Conservation (phyloP, 2,329 filamentous ascomycete species). For the Aureobasidium vineae region DNA sequence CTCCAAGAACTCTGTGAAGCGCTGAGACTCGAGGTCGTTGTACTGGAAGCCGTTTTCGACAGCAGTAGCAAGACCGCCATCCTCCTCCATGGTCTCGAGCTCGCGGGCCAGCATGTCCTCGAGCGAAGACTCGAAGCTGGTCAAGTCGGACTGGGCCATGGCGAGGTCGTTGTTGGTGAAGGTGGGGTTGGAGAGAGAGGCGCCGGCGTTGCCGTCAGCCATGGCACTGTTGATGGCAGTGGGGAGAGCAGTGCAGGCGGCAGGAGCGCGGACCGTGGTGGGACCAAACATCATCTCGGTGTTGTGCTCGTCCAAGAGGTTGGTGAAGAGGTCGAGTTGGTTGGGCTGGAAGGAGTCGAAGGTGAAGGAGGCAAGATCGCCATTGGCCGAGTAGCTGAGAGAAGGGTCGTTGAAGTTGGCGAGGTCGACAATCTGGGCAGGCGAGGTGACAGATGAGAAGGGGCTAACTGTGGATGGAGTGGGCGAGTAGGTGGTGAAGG, state of each 20-base stretch:
- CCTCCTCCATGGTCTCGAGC: constrained; percentile 20
- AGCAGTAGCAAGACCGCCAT: not conserved
- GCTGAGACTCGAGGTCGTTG: constrained; percentile 24
- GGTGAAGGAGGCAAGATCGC: constrained; percentile 24
- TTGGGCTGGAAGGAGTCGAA: constrained; percentile 14
- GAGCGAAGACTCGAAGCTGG: constrained; percentile 20
- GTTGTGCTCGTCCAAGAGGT: constrained; percentile 23
- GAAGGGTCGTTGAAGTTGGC: constrained; percentile 5
- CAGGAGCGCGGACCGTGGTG: not conserved
- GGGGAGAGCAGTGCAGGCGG: constrained; percentile 7
- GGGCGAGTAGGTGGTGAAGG: not conserved
- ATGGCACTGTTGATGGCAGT: constrained; percentile 1
- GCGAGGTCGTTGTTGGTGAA: constrained; percentile 12
- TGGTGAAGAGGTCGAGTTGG: constrained; percentile 23
- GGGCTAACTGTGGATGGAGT: not conserved
- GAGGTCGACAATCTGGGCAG: constrained; percentile 22
- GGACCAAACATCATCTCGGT: not conserved
- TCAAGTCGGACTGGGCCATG: constrained; percentile 15
- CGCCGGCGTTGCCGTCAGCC: constrained; percentile 8
- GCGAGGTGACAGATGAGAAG: constrained; percentile 12
- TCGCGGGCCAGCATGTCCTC: constrained; percentile 18
- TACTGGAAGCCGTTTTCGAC: constrained; percentile 13
- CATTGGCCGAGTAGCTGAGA: constrained; percentile 11
- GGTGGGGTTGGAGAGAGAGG: not conserved
- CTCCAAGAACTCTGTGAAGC: constrained; percentile 25